These are phyloP conservation scores for Artemisia argyi DNA, from an alignment of 129 eudicot species.

Conservation along the genomic window DNA sequence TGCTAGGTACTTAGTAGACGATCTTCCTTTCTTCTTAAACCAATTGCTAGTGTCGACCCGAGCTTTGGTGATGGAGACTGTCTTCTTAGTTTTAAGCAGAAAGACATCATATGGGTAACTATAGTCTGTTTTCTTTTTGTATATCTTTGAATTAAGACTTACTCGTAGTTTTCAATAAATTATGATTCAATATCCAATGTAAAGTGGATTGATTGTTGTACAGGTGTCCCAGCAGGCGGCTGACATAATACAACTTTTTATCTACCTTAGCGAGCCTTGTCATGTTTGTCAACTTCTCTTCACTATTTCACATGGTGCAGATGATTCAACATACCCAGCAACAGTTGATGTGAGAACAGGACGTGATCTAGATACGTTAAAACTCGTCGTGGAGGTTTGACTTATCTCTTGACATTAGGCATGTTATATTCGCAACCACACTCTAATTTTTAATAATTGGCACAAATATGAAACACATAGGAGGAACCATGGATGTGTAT, in stretches of 20 bases:
- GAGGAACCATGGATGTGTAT: no score
- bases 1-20: slow-evolving; percentile 78
- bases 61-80: slow-evolving; percentile 61
- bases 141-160: neutral
- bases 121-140: slow-evolving; percentile 20
- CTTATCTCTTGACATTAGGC: slow-evolving; percentile 29
- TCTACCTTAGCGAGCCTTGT: slow-evolving; percentile 89
- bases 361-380: slow-evolving; percentile 76
- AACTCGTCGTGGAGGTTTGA: slow-evolving; percentile 86
- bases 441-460: neutral
- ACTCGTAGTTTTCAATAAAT: slow-evolving; percentile 6
- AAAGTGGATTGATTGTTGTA: slow-evolving; percentile 20
- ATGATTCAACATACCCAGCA: slow-evolving; percentile 88
- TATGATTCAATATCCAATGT: neutral
- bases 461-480: neutral
- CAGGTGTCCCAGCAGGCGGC: slow-evolving; percentile 86
- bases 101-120: slow-evolving; percentile 75
- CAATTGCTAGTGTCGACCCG: slow-evolving; percentile 62
- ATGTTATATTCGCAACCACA: slow-evolving; percentile 21
- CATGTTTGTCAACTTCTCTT: slow-evolving; percentile 94
- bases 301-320: slow-evolving; percentile 91
- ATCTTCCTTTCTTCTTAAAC: slow-evolving; percentile 75
- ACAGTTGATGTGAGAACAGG: slow-evolving; percentile 94
- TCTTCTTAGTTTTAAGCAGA: slow-evolving; percentile 75
- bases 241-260: slow-evolving; percentile 82